Evolutionary conservation across 1,284 basidiomycete species (phyloP), one percentile per base, ranked within the genome.

Genomic region (Coniferiporia sulphurascens): DNA sequence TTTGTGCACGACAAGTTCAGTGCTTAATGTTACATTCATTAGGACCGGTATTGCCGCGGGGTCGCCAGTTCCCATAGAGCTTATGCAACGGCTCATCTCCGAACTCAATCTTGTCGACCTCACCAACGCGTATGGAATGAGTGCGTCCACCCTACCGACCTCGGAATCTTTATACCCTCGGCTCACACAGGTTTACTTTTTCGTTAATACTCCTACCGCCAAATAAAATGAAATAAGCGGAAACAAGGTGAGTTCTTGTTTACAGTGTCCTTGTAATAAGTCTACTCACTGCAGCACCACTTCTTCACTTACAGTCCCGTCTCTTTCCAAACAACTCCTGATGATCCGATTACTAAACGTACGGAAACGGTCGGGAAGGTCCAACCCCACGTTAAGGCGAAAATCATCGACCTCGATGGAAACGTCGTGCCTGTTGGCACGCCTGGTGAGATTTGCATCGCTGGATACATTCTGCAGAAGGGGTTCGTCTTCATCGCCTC

Each of bases 11-110:
- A 19, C 15, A 17, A 13, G 27, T 52, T 13, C 13, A 41, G n/a
- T 21, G 52, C 21, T 27, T 43, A 52, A 50, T 9, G 13, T 36
- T 50, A 41, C 56, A 8, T 41, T 41, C 7, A 12, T 12, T 34
- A 86, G 88, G 65, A 92, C 90, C 12, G 91, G 91, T 0, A 89
- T 92, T 54, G 89, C 89, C 22, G 87, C 88, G 27, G 91, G 90
- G 1, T 86, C 87, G 0, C 80, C 89, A 0, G 77, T 93, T 19
- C 91, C 91, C 1, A 91, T 89, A 46, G 84, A 89, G 51, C 73
- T 93, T 55, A 92, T 92, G 89, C 83, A 77, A 63, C 78, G 77
- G 49, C 76, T 91, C 27, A 87, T 88, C 22, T 72, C 77, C 44
- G 82, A 84, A 63, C 66, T 92, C 51, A 85, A 89, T 65, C 69